phyloP scores from a whole-genome alignment of 2,329 filamentous ascomycete species.

The Pseudogymnoascus sp. region DNA sequence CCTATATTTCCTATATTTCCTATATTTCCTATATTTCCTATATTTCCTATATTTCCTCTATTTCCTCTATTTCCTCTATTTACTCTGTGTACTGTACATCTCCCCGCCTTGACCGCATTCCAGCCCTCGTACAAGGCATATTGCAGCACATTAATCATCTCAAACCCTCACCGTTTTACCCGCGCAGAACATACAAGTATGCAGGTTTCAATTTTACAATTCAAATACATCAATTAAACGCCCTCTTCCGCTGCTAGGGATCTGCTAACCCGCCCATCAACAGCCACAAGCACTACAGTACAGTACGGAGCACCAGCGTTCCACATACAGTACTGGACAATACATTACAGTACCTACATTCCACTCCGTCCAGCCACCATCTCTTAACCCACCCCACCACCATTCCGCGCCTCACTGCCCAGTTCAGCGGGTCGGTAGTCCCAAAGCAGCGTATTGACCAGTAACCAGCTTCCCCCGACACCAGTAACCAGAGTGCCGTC shows the following conservation, averaged over 20 bases:
- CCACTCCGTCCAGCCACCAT: background rate
- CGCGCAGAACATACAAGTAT: background rate
- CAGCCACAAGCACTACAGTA: background rate
- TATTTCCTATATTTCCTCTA: background rate
- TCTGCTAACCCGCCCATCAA: no score
- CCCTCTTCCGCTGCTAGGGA: no score
- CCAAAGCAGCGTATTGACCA: background rate
- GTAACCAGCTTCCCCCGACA: background rate
- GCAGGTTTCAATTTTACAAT: background rate
- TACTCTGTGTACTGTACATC: background rate
- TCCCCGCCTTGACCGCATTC: conserved; percentile 1
- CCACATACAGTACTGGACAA: background rate
- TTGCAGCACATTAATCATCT: background rate
- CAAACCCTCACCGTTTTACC: background rate
- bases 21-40: no score
- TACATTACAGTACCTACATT: no score
- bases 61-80: no score
- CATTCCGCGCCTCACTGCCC: background rate
- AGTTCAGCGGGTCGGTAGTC: conserved; percentile 6
- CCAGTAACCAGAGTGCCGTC: conserved; percentile 5
- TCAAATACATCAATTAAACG: background rate
- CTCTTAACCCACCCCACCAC: background rate
- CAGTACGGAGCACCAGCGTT: background rate
- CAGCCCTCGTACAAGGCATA: background rate
- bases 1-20: conserved; percentile 14